These are phyloP conservation scores for Irpex lacteus DNA, from an alignment of 1,284 basidiomycete species.

Conservation along the genomic window DNA sequence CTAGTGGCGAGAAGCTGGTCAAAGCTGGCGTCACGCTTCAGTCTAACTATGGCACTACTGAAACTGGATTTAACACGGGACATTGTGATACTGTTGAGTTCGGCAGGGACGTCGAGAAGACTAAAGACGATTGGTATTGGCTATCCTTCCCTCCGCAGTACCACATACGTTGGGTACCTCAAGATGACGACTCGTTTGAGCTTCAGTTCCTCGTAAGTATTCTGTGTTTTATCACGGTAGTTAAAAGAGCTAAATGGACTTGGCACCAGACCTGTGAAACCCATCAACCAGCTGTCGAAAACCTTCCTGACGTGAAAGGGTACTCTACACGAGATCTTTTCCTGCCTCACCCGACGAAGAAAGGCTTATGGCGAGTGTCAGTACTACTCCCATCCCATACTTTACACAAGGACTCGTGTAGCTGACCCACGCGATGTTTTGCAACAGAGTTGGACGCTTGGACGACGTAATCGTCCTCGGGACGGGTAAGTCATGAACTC, in stretches of 20 bases:
- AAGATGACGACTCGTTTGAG: constrained; percentile 40
- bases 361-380: constrained; percentile 19
- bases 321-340: constrained; percentile 17
- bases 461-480: constrained; percentile 23
- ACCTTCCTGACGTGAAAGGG: constrained; percentile 13
- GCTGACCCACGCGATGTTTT: background rate
- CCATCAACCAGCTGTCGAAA: constrained; percentile 18
- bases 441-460: constrained; percentile 19
- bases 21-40: constrained; percentile 23
- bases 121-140: constrained; percentile 30
- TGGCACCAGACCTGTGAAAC: constrained; percentile 12
- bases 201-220: constrained; percentile 34
- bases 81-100: constrained; percentile 11
- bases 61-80: constrained; percentile 14
- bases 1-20: constrained; percentile 27
- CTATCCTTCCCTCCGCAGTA: constrained; percentile 18
- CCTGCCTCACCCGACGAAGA: constrained; percentile 17
- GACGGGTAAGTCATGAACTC: constrained; percentile 13
- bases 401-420: background rate
- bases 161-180: constrained; percentile 31
- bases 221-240: background rate
- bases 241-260: too few species aligned
- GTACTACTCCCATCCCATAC: background rate
- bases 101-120: constrained; percentile 6
- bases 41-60: constrained; percentile 21